Percentiles rank a stretch among this genome's conserved stretches.
Evolutionary conservation across 2,329 filamentous ascomycete genomes (phyloP).

Genomic region (Tolypocladium nubicola): DNA sequence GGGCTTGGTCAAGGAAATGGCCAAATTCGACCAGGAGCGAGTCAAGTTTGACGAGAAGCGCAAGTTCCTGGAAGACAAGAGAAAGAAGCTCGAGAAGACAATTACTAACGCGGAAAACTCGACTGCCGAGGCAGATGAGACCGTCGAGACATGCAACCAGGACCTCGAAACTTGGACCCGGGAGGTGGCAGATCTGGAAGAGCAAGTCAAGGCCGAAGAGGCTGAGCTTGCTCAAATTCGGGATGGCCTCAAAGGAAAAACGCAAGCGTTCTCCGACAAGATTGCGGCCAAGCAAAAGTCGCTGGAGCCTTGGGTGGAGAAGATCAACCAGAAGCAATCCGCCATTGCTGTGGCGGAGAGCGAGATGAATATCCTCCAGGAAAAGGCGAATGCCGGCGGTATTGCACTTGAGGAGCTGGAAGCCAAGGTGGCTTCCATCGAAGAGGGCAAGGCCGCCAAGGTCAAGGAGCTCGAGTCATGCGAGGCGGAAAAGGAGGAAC

Average conservation of each 20-base stretch:
- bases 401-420: slow-evolving; percentile 77
- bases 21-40: slow-evolving; percentile 88
- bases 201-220: slow-evolving; percentile 68
- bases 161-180: slow-evolving; percentile 67
- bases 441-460: slow-evolving; percentile 63
- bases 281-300: slow-evolving; percentile 89
- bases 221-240: slow-evolving; percentile 73
- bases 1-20: slow-evolving; percentile 70
- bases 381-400: slow-evolving; percentile 80
- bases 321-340: slow-evolving; percentile 93
- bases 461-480: slow-evolving; percentile 64
- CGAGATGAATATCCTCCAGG: slow-evolving; percentile 81
- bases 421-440: slow-evolving; percentile 63
- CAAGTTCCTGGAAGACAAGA: slow-evolving; percentile 84
- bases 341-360: slow-evolving; percentile 90
- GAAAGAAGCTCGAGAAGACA: slow-evolving; percentile 88
- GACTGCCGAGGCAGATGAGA: slow-evolving; percentile 62
- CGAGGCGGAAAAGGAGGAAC: slow-evolving; percentile 57
- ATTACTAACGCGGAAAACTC: slow-evolving; percentile 68
- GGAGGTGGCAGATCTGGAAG: slow-evolving; percentile 69
- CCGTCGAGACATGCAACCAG: slow-evolving; percentile 65
- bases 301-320: slow-evolving; percentile 91
- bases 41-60: slow-evolving; percentile 98
- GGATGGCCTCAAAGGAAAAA: slow-evolving; percentile 87
- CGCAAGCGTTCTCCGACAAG: slow-evolving; percentile 84